Conservation (phyloP, 2,329 filamentous ascomycete species). For the Lizonia empirigonia region DNA sequence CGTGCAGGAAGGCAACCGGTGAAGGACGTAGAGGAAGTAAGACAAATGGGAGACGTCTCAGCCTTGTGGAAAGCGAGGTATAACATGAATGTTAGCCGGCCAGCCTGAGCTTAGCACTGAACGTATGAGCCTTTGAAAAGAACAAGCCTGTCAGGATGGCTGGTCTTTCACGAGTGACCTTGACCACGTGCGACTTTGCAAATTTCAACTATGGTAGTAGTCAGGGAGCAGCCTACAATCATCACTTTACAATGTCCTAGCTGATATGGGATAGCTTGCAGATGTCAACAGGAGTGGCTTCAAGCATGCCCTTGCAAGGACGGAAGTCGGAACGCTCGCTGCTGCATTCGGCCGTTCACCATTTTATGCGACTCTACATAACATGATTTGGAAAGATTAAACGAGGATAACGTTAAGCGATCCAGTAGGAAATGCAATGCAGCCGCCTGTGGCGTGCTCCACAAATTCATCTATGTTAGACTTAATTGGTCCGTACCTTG, state of each 20-base stretch:
- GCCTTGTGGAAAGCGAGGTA: background rate
- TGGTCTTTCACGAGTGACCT: background rate
- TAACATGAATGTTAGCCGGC: background rate
- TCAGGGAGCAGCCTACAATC: background rate
- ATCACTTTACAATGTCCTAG: too few relatives aligned
- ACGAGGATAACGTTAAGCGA: background rate
- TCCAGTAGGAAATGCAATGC: background rate
- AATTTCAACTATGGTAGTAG: background rate
- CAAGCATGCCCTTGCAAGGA: too few relatives aligned
- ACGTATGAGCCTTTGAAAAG: background rate
- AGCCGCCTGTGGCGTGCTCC: background rate
- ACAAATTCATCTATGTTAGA: background rate
- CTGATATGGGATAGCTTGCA: too few relatives aligned
- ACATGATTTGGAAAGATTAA: background rate
- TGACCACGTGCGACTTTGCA: background rate
- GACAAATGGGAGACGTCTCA: background rate
- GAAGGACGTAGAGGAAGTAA: background rate
- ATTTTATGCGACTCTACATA: background rate
- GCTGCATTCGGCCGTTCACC: background rate
- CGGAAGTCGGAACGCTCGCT: background rate
- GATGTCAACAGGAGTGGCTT: too few relatives aligned
- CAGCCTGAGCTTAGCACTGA: background rate
- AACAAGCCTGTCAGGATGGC: background rate
- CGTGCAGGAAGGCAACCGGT: background rate
- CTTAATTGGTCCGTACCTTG: background rate